phyloP scores from a whole-genome alignment of 2,329 filamentous ascomycete genomes.

The Sarocladium brachiariae region DNA sequence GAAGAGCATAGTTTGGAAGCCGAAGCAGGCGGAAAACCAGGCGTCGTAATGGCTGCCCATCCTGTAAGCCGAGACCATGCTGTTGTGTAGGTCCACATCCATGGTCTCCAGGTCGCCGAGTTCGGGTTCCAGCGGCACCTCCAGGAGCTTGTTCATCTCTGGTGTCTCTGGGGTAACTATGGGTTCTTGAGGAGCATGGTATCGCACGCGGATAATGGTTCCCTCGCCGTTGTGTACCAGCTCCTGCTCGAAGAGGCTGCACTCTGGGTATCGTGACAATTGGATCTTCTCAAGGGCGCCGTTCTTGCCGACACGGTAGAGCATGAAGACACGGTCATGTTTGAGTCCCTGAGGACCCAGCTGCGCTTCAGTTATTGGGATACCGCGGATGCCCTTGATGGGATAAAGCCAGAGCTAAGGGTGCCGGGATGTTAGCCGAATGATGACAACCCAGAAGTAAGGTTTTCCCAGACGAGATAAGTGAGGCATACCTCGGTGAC shows the following conservation, averaged over 20 bases:
- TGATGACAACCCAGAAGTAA: neutral
- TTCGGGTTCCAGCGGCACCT: constrained; percentile 51
- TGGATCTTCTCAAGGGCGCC: constrained; percentile 50
- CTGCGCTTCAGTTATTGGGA: constrained; percentile 44
- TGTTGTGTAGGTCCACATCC: constrained; percentile 52
- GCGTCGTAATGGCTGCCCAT: constrained; percentile 54
- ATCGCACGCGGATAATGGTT: constrained; percentile 34
- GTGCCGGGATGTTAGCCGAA: neutral
- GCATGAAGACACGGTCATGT: constrained; percentile 65
- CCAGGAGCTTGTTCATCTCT: constrained; percentile 33
- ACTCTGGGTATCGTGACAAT: constrained; percentile 48
- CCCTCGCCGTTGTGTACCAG: constrained; percentile 28
- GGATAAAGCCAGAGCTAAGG: constrained; percentile 60
- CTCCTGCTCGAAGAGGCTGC: constrained; percentile 58
- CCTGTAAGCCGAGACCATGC: constrained; percentile 50
- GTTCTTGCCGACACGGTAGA: constrained; percentile 44
- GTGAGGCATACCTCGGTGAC: constrained; percentile 17
- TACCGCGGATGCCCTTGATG: constrained; percentile 64
- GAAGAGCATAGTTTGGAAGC: constrained; percentile 52
- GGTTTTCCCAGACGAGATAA: too few species aligned
- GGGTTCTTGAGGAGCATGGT: constrained; percentile 30
- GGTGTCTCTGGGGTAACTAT: constrained; percentile 28
- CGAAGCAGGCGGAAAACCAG: constrained; percentile 64
- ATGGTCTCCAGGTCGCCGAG: constrained; percentile 37
- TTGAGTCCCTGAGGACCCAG: constrained; percentile 56